These are phyloP conservation scores for Monilinia polystroma DNA, from an alignment of 2,329 filamentous ascomycete species.

Conservation along the genomic window DNA sequence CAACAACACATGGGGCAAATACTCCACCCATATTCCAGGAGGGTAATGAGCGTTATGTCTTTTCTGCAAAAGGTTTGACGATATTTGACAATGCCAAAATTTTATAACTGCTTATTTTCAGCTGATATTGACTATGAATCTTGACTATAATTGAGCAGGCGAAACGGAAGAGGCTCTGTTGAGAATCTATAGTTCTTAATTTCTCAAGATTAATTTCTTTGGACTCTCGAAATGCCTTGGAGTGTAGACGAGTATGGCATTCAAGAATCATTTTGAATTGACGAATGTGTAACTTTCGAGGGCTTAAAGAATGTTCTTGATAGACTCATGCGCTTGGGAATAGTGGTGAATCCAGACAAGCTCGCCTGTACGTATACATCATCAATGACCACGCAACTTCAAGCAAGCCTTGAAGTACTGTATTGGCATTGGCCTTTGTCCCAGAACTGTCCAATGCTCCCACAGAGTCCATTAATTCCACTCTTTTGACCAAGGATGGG, in stretches of 20 bases:
- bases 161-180: background rate
- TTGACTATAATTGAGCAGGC: background rate
- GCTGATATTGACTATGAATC: no score
- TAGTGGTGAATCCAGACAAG: background rate
- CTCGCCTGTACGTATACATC: background rate
- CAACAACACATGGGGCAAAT: background rate
- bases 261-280: background rate
- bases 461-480: no score
- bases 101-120: slow-evolving; percentile 8
- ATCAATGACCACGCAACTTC: no score
- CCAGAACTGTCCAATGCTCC: no score
- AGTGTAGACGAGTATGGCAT: background rate
- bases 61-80: background rate
- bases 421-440: no score
- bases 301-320: background rate
- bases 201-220: background rate
- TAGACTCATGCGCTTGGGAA: background rate
- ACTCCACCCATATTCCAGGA: background rate
- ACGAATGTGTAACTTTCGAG: background rate
- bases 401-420: no score
- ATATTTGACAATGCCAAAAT: background rate
- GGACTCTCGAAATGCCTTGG: background rate
- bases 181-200: background rate
- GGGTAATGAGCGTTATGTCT: background rate
- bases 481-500: no score